These are phyloP conservation scores for Spiraea crenata DNA, from an alignment of 331 rosid species.

Conservation along the genomic window DNA sequence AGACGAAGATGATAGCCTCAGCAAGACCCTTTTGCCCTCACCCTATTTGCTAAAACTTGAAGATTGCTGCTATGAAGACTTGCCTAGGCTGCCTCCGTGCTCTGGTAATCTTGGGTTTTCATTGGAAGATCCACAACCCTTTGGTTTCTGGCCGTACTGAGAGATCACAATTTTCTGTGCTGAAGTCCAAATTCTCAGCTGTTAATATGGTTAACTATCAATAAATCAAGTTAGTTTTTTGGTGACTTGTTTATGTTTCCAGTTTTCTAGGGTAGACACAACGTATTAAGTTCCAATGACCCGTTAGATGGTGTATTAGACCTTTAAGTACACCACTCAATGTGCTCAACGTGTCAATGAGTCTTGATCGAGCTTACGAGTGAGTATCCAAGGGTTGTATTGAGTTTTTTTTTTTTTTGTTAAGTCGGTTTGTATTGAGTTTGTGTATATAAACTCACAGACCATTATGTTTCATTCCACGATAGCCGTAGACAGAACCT, in stretches of 20 bases:
- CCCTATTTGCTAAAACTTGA: conserved; percentile 49
- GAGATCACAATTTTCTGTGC: neutral
- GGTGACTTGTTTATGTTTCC: neutral
- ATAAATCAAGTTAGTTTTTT: conserved; percentile 22
- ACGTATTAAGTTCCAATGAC: too few relatives aligned
- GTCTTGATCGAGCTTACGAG: too few relatives aligned
- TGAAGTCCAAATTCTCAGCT: conserved; percentile 23
- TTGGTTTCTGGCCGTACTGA: conserved; percentile 69
- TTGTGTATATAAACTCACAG: too few relatives aligned
- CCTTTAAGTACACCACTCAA: too few relatives aligned
- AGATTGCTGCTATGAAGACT: conserved; percentile 43
- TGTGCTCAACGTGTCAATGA: too few relatives aligned
- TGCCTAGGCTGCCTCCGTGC: conserved; percentile 29
- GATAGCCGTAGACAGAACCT: too few relatives aligned
- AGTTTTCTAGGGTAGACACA: neutral
- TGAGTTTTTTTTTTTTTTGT: too few relatives aligned
- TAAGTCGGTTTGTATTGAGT: too few relatives aligned
- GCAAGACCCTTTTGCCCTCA: conserved; percentile 40
- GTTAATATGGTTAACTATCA: conserved; percentile 47
- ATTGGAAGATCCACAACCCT: conserved; percentile 55
- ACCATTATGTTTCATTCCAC: too few relatives aligned
- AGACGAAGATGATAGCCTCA: conserved; percentile 63
- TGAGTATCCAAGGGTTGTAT: too few relatives aligned
- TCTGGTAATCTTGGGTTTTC: conserved; percentile 49
- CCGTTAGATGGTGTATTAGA: too few relatives aligned